Evolutionary conservation across 306 rosid genomes (phyloP).

Genomic region (Acacia acuminata): DNA sequence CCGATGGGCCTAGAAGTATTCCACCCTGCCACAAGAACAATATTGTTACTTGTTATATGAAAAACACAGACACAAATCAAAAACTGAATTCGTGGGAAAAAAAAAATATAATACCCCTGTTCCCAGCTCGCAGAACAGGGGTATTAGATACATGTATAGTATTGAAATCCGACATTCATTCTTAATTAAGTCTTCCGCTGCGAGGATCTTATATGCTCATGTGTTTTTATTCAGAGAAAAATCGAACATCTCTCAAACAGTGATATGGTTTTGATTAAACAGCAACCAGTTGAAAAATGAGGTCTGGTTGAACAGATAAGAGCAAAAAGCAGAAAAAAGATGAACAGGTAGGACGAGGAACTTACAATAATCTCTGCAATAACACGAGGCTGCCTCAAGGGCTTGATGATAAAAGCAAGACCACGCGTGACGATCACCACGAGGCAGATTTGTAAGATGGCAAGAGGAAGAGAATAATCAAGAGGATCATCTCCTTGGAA

Average conservation of each 20-base stretch:
- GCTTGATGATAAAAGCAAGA: slow-evolving; percentile 21
- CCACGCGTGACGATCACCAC: slow-evolving; percentile 20
- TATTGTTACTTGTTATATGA: too few relatives aligned
- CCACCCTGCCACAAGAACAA: slow-evolving; percentile 53
- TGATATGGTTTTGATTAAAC: too few relatives aligned
- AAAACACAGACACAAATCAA: neutral
- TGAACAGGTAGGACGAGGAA: neutral
- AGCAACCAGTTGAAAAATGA: too few relatives aligned
- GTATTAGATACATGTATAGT: too few relatives aligned
- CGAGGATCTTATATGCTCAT: too few relatives aligned
- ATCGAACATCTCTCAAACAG: too few relatives aligned
- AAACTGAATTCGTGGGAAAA: neutral
- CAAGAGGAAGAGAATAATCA: slow-evolving; percentile 65
- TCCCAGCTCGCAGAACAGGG: too few relatives aligned
- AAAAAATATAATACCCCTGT: too few relatives aligned
- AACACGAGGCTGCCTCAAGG: slow-evolving; percentile 31
- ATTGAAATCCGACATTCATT: too few relatives aligned
- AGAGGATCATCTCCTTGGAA: slow-evolving; percentile 75
- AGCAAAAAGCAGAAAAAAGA: neutral
- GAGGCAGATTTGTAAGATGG: slow-evolving; percentile 39
- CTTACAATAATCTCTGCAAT: slow-evolving; percentile 58
- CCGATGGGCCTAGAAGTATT: slow-evolving; percentile 73
- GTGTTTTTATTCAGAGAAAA: too few relatives aligned
- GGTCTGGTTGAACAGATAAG: too few relatives aligned
- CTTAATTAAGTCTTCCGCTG: too few relatives aligned